Conservation (phyloP, 2,329 filamentous ascomycete genomes). For the Scytalidium lignicola region DNA sequence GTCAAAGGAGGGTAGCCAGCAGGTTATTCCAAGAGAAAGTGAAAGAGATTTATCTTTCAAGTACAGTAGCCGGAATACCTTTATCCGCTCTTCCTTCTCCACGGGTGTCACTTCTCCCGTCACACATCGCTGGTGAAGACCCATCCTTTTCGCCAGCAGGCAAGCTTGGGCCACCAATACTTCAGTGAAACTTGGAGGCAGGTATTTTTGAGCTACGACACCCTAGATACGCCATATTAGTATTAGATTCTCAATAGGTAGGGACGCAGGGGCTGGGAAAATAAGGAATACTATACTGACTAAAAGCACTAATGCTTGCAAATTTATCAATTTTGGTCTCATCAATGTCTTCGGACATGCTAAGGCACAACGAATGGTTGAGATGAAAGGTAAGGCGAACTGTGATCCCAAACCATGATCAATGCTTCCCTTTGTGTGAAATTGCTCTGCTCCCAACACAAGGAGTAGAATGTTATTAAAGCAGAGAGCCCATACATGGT, state of each 20-base stretch:
- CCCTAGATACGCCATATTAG: too few species aligned
- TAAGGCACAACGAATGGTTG: background rate
- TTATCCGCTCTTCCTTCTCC: background rate
- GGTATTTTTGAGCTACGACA: background rate
- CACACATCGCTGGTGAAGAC: background rate
- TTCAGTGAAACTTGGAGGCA: background rate
- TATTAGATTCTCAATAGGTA: too few species aligned
- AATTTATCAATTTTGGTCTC: background rate
- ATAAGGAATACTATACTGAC: too few species aligned
- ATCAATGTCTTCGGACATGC: background rate
- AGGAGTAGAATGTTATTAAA: background rate
- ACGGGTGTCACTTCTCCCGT: background rate
- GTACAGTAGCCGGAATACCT: background rate
- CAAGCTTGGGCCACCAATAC: slow-evolving; percentile 1
- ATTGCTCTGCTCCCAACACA: background rate
- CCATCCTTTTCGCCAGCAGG: background rate
- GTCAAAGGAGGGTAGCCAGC: background rate
- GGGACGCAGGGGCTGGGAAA: too few species aligned
- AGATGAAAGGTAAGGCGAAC: background rate
- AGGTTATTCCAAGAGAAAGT: background rate
- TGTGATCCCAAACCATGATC: background rate
- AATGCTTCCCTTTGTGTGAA: background rate
- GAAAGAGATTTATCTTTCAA: background rate
- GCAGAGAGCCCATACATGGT: background rate
- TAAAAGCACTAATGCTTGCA: background rate